Evolutionary conservation across 2,329 filamentous ascomycete genomes (phyloP).

Genomic region (Penicillium carneum): DNA sequence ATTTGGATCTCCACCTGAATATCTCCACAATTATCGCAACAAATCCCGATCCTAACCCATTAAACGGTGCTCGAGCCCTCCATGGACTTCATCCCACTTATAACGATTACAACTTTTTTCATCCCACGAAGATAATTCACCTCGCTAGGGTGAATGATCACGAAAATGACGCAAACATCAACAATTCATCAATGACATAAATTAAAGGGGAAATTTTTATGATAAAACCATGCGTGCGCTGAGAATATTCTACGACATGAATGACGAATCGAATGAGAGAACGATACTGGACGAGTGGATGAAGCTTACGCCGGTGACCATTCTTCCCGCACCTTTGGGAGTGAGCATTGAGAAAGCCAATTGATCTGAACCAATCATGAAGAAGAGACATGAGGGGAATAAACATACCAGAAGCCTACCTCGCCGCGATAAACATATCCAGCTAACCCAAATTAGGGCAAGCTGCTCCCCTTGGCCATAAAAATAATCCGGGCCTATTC

Average conservation of each 20-base stretch:
- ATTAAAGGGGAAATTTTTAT: constrained; percentile 40
- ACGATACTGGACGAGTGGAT: constrained; percentile 32
- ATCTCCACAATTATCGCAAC: not conserved
- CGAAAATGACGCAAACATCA: constrained; percentile 40
- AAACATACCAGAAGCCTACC: constrained; percentile 39
- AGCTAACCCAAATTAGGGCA: constrained; percentile 33
- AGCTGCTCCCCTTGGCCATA: constrained; percentile 33
- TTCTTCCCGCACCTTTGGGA: constrained; percentile 29
- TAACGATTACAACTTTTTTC: constrained; percentile 28
- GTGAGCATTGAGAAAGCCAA: not conserved
- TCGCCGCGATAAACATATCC: constrained; percentile 41
- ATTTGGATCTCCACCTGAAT: not conserved
- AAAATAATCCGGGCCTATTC: constrained; percentile 35
- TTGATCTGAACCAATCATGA: not conserved
- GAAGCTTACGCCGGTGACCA: constrained; percentile 23
- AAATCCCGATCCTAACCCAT: not conserved
- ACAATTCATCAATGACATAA: constrained; percentile 42
- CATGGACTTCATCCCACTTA: constrained; percentile 28
- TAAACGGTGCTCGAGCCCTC: constrained; percentile 11
- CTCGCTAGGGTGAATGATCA: constrained; percentile 37
- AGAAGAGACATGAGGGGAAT: not conserved
- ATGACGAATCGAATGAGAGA: constrained; percentile 42
- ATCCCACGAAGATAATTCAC: constrained; percentile 34
- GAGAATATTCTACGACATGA: constrained; percentile 40
- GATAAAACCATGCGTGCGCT: constrained; percentile 39